Percentiles rank a stretch among this genome's conserved stretches.
Conservation (phyloP, 78 protist species). For the Planoprotostelium fungivorum region DNA sequence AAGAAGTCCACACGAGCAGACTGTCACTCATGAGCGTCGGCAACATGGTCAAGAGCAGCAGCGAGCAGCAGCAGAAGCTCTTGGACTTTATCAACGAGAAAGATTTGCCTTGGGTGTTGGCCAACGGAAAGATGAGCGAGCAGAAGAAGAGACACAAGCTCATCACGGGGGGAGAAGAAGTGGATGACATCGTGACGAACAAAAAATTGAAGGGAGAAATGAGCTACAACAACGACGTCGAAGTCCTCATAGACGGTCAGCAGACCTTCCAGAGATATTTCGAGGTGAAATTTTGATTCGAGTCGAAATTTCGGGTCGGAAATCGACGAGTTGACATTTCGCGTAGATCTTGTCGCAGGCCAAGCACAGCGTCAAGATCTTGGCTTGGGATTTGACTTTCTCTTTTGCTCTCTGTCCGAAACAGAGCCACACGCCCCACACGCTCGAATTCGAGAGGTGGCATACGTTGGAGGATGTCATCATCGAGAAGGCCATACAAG, state of each 20-base stretch:
- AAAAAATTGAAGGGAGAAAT: conserved; percentile 13
- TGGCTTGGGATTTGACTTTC: conserved; percentile 69
- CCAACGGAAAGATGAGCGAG: not conserved
- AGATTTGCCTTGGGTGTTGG: not conserved
- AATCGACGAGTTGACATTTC: no score
- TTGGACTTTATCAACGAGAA: not conserved
- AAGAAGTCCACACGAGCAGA: not conserved
- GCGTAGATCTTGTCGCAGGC: conserved; percentile 40
- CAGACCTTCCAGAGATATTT: conserved; percentile 70
- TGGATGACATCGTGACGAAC: conserved; percentile 4
- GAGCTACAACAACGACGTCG: conserved; percentile 27
- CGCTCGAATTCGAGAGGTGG: conserved; percentile 19
- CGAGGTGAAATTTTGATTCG: conserved; percentile 7
- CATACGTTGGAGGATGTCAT: conserved; percentile 60
- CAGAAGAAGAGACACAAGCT: not conserved
- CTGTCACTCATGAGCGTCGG: not conserved
- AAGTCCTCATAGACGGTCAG: conserved; percentile 65
- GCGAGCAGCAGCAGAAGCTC: conserved; percentile 11
- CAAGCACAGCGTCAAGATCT: conserved; percentile 48
- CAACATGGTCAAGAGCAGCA: no score
- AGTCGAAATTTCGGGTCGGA: not conserved
- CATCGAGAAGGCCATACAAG: conserved; percentile 40
- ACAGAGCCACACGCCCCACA: conserved; percentile 9
- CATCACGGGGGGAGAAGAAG: not conserved
- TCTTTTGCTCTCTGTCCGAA: conserved; percentile 56